Evolutionary conservation across 164 flowering plant species (phyloP), one percentile per base, ranked within the genome.

Genomic region (Berberis vulgaris): DNA sequence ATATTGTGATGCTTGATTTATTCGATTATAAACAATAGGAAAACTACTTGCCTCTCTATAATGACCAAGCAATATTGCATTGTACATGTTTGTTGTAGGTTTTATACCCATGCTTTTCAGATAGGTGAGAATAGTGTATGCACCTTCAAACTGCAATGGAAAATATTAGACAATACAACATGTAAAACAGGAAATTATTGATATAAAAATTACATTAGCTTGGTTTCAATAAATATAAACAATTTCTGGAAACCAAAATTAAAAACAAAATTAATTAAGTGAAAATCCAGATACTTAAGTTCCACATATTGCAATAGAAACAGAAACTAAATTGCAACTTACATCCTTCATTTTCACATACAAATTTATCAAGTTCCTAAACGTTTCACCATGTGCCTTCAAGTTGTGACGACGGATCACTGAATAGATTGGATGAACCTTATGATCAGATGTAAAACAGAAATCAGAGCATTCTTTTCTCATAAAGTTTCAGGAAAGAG

Each of bases 321-420:
- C 9, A 13, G 43, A 2, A 56, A 57, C 5, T 26, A 26, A 38
- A 6, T 26, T 50, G 52, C 49, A 59, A 83, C 88, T 80, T 79
- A 93, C 98, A 83, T 93, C 88, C 84, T 86, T 88, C 89, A 88
- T 83, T 73, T 63, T 90, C 66, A 80, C 87, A 63, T 62, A 50
- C 74, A 87, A 68, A 67, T 65, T 74, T 76, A 90, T 84, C 86
- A 93, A 76, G 54, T 66, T 71, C 72, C 84, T 83, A 72, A 77
- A 84, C 46, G 87, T 84, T 72, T 88, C 96, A 71, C n/a, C 66
- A 59, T 70, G 78, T 59, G 87, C 81, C 69, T 79, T 78, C 84
- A 84, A 63, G 52, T 74, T 68, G 55, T 74, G 78, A 62, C 57
- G 73, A 54, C 66, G 52, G 46, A 88, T 82, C 73, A 82, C 3